These are phyloP conservation scores for Fraxinus ornus DNA, from an alignment of 305 asterid genomes.

Conservation along the genomic window DNA sequence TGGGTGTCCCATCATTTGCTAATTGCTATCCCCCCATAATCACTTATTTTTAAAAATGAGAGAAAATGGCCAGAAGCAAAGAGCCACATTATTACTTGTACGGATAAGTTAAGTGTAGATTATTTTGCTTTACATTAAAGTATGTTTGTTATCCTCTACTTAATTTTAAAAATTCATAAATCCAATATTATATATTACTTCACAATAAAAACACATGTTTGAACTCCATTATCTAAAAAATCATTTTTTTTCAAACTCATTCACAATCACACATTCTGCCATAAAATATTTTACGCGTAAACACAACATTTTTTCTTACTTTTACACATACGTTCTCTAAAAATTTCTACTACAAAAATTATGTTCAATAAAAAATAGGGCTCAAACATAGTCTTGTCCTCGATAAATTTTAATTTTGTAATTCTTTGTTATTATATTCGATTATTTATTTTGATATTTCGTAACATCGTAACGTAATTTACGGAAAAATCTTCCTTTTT, in stretches of 20 bases:
- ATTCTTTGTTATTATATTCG: no score
- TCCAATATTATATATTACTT: neutral
- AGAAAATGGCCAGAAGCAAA: slow-evolving; percentile 17
- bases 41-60: slow-evolving; percentile 7
- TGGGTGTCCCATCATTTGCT: slow-evolving; percentile 20
- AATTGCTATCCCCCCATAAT: neutral
- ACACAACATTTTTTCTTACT: no score
- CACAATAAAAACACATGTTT: no score
- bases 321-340: no score
- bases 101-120: slow-evolving; percentile 21
- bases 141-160: slow-evolving; percentile 2
- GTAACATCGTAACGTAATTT: neutral
- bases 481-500: neutral
- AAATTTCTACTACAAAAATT: no score
- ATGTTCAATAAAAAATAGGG: no score
- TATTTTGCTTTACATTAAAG: slow-evolving; percentile 5
- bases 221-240: no score
- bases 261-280: no score
- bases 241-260: no score
- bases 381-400: neutral
- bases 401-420: neutral
- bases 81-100: slow-evolving; percentile 36
- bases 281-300: no score
- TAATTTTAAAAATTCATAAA: neutral
- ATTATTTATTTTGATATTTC: no score